Conservation (phyloP, 805 yeast species). For the Candida maesae region DNA sequence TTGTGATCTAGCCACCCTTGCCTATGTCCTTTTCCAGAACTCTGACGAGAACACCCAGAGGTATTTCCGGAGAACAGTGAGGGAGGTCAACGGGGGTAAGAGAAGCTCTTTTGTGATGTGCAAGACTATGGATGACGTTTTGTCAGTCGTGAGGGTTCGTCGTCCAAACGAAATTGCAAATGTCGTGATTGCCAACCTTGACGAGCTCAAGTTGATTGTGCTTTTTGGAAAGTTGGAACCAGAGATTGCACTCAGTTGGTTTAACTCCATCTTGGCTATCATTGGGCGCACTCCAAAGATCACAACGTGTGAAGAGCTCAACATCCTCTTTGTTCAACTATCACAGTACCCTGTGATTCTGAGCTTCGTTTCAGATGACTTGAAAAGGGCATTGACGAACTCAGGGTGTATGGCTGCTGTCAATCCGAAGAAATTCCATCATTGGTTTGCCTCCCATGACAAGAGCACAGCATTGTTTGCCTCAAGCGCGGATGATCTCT, state of each 20-base stretch:
- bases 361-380: neutral
- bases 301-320: neutral
- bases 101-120: neutral
- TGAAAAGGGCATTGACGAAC: neutral
- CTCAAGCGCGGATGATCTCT: neutral
- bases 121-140: neutral
- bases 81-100: neutral
- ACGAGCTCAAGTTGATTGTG: neutral
- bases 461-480: neutral
- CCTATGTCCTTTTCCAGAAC: neutral
- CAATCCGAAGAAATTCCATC: neutral
- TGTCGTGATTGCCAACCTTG: neutral
- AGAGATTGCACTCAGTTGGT: neutral
- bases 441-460: neutral
- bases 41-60: conserved; percentile 6
- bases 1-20: neutral
- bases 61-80: neutral
- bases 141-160: neutral
- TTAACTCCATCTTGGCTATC: neutral
- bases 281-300: neutral
- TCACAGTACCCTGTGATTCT: neutral
- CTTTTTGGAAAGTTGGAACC: neutral
- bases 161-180: neutral
- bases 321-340: neutral
- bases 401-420: neutral